A percentile compares a stretch with the other conserved stretches of the same genome.
Evolutionary conservation across 495 filamentous ascomycete species (phyloP).

Genomic region (Aspergillus sparsus): DNA sequence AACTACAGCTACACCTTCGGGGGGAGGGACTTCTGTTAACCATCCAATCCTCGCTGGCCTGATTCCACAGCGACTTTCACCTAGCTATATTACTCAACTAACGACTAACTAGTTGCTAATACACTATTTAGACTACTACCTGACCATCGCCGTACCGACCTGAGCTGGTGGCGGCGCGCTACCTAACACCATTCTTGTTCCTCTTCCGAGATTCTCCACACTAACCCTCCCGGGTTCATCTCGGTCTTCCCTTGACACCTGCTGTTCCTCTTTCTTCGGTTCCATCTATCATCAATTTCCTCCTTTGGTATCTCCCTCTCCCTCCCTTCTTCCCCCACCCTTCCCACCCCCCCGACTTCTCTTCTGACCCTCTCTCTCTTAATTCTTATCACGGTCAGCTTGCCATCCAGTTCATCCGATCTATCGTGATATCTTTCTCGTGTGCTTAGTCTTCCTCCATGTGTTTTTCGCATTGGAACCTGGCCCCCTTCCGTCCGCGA

Average conservation of each 20-base stretch:
- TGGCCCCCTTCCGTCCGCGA: slow-evolving; percentile 30
- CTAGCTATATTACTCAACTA: slow-evolving; percentile 15
- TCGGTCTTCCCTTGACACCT: slow-evolving; percentile 33
- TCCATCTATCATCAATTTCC: slow-evolving; percentile 26
- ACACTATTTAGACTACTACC: slow-evolving; percentile 11
- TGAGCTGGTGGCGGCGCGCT: slow-evolving; percentile 10
- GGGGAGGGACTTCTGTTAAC: slow-evolving; percentile 4
- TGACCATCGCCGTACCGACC: slow-evolving; percentile 2
- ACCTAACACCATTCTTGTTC: slow-evolving; percentile 17
- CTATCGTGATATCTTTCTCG: slow-evolving; percentile 11
- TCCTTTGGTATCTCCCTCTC: slow-evolving; percentile 24
- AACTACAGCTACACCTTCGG: slow-evolving; percentile 10
- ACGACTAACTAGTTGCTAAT: slow-evolving; percentile 7
- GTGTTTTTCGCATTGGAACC: slow-evolving; percentile 38
- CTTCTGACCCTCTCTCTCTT: neutral
- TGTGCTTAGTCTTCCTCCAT: slow-evolving; percentile 32
- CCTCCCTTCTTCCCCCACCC: slow-evolving; percentile 19
- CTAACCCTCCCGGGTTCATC: slow-evolving; percentile 31
- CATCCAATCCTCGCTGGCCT: slow-evolving; percentile 17
- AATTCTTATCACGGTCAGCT: slow-evolving; percentile 6
- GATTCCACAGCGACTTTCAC: slow-evolving; percentile 2
- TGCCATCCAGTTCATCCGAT: slow-evolving; percentile 6
- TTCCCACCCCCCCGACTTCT: slow-evolving; percentile 14
- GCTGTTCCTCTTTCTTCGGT: slow-evolving; percentile 29
- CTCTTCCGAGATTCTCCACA: slow-evolving; percentile 31